These are phyloP conservation scores for Cladophialophora exuberans DNA, from an alignment of 2,329 filamentous ascomycete species.

Conservation along the genomic window DNA sequence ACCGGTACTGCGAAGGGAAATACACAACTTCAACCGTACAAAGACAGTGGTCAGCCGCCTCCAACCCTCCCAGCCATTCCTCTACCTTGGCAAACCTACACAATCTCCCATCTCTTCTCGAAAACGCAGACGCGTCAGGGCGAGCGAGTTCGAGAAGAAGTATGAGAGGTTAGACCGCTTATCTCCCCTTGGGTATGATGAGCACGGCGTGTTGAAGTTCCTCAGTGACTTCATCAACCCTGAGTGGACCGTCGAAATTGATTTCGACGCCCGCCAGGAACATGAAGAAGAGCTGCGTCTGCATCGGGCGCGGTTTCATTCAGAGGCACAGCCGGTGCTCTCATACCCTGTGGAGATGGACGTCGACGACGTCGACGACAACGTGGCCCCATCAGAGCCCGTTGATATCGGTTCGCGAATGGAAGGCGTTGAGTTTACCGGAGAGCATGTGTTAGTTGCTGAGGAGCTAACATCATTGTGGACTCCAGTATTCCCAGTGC, in stretches of 20 bases:
- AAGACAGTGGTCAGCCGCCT: background rate
- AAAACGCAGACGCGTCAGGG: background rate
- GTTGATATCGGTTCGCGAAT: too few relatives aligned
- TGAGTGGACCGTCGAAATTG: background rate
- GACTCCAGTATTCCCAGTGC: too few relatives aligned
- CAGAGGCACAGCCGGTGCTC: background rate
- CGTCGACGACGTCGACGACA: background rate
- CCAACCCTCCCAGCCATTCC: background rate
- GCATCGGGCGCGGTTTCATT: background rate
- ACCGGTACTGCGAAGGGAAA: too few relatives aligned
- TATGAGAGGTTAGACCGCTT: constrained; percentile 3
- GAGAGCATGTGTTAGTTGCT: too few relatives aligned
- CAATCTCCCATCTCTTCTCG: background rate
- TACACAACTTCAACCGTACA: too few relatives aligned
- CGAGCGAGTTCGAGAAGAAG: background rate
- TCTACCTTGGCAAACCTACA: background rate
- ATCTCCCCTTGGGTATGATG: background rate
- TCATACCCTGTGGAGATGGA: background rate
- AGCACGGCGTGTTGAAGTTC: constrained; percentile 3
- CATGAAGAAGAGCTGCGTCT: background rate
- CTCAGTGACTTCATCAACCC: constrained; percentile 1
- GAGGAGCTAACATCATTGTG: too few relatives aligned
- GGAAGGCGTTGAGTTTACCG: background rate
- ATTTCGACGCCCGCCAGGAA: constrained; percentile 1
- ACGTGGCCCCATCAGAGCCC: too few relatives aligned